Base-by-base conservation (phyloP, 345 rosid genomes). In the Salix brachista region DNA sequence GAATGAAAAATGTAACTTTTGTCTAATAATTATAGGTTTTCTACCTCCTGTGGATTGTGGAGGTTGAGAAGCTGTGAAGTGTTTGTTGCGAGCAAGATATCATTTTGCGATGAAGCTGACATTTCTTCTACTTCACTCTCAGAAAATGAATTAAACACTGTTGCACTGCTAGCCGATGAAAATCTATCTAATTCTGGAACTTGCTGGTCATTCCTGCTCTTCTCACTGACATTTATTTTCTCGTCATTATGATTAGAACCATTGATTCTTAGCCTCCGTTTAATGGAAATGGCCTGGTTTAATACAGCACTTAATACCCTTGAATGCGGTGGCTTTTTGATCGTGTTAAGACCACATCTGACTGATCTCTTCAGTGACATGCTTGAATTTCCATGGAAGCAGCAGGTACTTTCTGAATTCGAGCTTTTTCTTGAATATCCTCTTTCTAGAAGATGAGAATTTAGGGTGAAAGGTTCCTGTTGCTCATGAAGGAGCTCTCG, bases 391-490 rank as follows among this genome's bases (percentile, higher is more conserved):
- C 72, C 78, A 70, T 54, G 78, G 71, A 72, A 23, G 74, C 73
- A 11, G 58, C 60, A 52, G 68, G 36, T 52, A n/a, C 19, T 39
- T 50, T 17, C 70, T 18, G 85, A 64, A 70, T 36, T 72, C 52
- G 69, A 69, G 10, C 73, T 74, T 32, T 79, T 87, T 39, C 58
- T 75, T 6, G 23, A 48, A 71, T 14, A 71, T 56, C 90, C 79
- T 84, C 80, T 86, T 76, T 89, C 90, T 5, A 75, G 58, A 18
- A 88, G 88, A 78, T 82, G 85, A 77, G 67, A 78, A 54, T 87
- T 84, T 12, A 86, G 80, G 32, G 78, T 52, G 70, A 89, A 89
- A 75, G 92, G 92, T 41, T 91, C 95, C 71, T 91, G 91, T 56
- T 84, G 83, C 68, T 91, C 89, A 68, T 79, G 81, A 39, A 89